These are phyloP conservation scores for Chloropicon primus DNA, from an alignment of 139 green algal species.

Conservation along the genomic window DNA sequence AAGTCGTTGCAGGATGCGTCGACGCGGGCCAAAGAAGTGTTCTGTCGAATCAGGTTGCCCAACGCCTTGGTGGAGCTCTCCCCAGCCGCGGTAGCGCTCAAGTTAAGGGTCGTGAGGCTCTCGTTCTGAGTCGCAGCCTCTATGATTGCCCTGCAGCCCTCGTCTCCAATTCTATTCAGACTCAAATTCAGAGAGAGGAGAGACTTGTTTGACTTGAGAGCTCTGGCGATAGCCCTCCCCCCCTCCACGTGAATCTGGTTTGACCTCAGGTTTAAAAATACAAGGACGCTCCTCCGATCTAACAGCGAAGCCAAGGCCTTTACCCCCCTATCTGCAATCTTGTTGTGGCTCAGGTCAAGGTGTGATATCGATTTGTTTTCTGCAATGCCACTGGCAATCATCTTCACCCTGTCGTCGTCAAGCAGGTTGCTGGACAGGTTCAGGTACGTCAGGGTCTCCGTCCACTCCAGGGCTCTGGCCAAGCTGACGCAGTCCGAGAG, in stretches of 20 bases:
- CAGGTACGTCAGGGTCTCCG: constrained; percentile 40
- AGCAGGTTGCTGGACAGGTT: constrained; percentile 49
- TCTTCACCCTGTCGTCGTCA: constrained; percentile 62
- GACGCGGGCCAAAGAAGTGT: constrained; percentile 31
- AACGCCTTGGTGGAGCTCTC: constrained; percentile 20
- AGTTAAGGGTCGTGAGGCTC: constrained; percentile 39
- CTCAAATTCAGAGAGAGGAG: constrained; percentile 39
- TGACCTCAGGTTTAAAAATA: constrained; percentile 35
- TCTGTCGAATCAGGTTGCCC: constrained; percentile 27
- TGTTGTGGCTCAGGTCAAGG: constrained; percentile 68
- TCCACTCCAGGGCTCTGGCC: constrained; percentile 31
- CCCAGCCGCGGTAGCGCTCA: constrained; percentile 40
- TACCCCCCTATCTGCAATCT: constrained; percentile 50
- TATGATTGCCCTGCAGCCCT: constrained; percentile 30
- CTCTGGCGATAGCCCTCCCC: constrained; percentile 44
- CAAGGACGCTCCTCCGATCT: constrained; percentile 37
- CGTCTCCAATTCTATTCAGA: constrained; percentile 60
- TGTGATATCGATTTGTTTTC: constrained; percentile 70
- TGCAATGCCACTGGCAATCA: constrained; percentile 53
- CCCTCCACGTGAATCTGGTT: constrained; percentile 50
- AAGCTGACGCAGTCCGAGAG: constrained; percentile 51
- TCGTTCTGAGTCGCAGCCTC: constrained; percentile 18
- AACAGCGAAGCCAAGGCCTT: constrained; percentile 59
- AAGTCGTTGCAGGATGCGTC: constrained; percentile 42
- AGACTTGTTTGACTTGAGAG: constrained; percentile 34